Base-by-base conservation (phyloP, 2,329 filamentous ascomycete species). In the Exserohilum rostratum region DNA sequence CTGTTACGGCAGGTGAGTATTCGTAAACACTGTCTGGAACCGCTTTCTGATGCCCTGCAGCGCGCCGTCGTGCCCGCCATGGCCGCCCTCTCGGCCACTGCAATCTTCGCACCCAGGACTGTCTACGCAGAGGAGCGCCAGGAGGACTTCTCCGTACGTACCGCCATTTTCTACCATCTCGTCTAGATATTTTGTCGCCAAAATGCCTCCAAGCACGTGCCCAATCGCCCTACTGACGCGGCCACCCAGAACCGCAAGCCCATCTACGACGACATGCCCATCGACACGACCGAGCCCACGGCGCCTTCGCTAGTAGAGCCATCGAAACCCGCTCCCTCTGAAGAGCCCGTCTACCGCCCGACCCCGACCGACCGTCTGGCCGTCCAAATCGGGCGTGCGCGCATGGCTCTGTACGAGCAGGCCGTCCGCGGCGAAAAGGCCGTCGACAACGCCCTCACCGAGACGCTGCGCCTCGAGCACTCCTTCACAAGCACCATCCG, bases 341-440 rank as follows among this genome's bases (percentile, higher is more conserved):
- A 67, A 50, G 62, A 61, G 62, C 53, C 62, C 29, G 46, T 64
- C 38, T 73, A 74, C 60, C 68, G 64, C 46, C 90, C 91, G 12
- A 91, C 92, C 18, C 92, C 92, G 12, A 98, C 95, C 62, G 93
- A 96, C 77, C 89, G 92, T 45, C 85, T 99, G 33, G 91, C 95
- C 55, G 83, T 83, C 30, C 87, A 97, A 74, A 89, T 99, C 71
- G 87, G 90, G 68, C 85, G 83, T 65, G 90, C 85, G 55, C 91
- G 95, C 57, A 82, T 97, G 58, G 89, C 89, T 74, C 81, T 97
- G 39, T 90, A 98, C 81, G 77, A 82, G 47, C 86, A 93, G 71
- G 89, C 90, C 55, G 85, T 88, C 51, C 78, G 82, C 50, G 86
- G 88, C 68, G 93, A 98, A 80, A 87, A 91, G 76, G 84, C 87